Percentiles rank a stretch among this genome's conserved stretches.
Conservation (phyloP, 2,329 filamentous ascomycete species). For the Talaromyces sp. region DNA sequence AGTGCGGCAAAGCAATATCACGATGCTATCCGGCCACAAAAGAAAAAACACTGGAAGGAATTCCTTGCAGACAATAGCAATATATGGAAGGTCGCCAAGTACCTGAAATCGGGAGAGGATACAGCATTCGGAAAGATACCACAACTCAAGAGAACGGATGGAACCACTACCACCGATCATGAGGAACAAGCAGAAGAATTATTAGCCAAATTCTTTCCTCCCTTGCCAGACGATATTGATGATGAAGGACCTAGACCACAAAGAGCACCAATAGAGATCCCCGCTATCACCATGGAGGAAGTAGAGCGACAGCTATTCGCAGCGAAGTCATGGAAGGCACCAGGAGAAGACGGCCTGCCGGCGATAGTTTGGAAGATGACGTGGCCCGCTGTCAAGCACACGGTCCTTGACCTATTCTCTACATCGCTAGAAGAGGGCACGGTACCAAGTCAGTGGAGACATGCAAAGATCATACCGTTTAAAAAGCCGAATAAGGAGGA, state of each 20-base stretch:
- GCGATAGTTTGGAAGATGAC: background rate
- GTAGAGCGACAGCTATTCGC: background rate
- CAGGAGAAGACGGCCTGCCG: background rate
- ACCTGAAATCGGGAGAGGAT: background rate
- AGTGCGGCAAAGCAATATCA: background rate
- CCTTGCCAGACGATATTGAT: background rate
- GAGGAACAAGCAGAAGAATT: background rate
- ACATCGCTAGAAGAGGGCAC: background rate
- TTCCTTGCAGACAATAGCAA: background rate
- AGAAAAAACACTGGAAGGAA: background rate
- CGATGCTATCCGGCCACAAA: background rate
- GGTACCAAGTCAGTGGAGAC: background rate
- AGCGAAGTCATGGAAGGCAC: background rate
- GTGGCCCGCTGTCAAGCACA: background rate
- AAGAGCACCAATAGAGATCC: background rate
- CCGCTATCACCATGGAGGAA: background rate
- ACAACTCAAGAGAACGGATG: background rate
- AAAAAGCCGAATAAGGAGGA: slow-evolving; percentile 24
- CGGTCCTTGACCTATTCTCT: background rate
- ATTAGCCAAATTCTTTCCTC: background rate
- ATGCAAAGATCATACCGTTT: slow-evolving; percentile 20
- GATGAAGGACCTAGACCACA: background rate
- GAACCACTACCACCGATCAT: background rate
- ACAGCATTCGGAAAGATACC: background rate
- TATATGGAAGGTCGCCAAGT: background rate